Percentiles rank a stretch among this genome's conserved stretches.
phyloP scores from a whole-genome alignment of 1,284 basidiomycete species.

The Wolfiporia cocos region DNA sequence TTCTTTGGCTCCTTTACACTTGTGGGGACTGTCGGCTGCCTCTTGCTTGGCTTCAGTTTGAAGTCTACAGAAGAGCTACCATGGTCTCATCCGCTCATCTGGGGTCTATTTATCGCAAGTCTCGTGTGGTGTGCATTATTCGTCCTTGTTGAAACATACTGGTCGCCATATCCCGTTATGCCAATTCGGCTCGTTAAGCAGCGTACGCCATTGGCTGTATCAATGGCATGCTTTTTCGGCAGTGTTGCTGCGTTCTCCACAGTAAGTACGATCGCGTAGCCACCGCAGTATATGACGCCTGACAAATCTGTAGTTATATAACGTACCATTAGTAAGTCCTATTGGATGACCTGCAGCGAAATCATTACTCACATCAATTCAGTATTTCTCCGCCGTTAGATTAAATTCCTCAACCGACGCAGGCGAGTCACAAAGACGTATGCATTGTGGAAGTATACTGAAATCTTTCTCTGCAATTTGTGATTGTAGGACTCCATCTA shows the following conservation, averaged over 20 bases:
- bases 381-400: constrained; percentile 85
- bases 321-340: constrained; percentile 65
- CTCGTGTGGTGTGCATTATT: constrained; percentile 53
- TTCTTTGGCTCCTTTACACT: constrained; percentile 77
- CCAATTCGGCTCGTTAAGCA: constrained; percentile 72
- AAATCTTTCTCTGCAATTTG: too few species aligned
- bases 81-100: constrained; percentile 70
- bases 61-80: constrained; percentile 77
- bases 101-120: constrained; percentile 56
- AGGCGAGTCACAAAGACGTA: constrained; percentile 42
- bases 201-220: constrained; percentile 75
- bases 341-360: too few species aligned
- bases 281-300: constrained; percentile 1
- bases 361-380: too few species aligned
- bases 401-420: constrained; percentile 66
- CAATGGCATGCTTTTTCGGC: constrained; percentile 73
- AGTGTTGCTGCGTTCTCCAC: constrained; percentile 76
- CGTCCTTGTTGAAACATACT: constrained; percentile 66
- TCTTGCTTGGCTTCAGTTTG: constrained; percentile 74
- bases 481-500: constrained; percentile 65
- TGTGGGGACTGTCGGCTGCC: constrained; percentile 65
- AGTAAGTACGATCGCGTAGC: constrained; percentile 40
- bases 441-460: too few species aligned
- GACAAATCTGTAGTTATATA: constrained; percentile 60
- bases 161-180: constrained; percentile 80